Base-by-base conservation (phyloP, 2,329 filamentous ascomycete genomes). In the Mycocentrospora acerina region DNA sequence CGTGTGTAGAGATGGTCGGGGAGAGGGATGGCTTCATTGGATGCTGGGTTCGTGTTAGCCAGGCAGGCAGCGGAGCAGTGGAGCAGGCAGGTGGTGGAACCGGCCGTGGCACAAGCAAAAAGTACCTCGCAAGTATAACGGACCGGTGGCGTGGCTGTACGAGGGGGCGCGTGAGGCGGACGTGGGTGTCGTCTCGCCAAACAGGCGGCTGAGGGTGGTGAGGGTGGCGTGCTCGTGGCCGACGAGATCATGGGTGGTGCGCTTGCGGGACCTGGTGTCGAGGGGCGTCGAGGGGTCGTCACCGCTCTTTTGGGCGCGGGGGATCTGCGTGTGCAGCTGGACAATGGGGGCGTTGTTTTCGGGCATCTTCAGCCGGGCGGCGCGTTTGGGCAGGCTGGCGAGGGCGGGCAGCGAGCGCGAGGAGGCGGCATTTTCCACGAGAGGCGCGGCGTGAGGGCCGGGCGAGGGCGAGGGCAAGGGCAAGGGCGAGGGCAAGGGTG, bases 1-100 rank as follows among this genome's bases (percentile, higher is more conserved):
- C 74, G 69, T 11, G 66, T 73, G 46, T 76, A 76, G 19, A 80
- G 68, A 57, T 80, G 77, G 30, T 74, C 70, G 1, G 73, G 71
- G 7, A 80, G 61, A 24, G 71, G 64, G 4, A 70, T 62, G 11
- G 67, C 58, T 37, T 71, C 69, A 39, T 55, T 53, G 12, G 60
- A 60, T 9, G 59, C 62, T 63, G 45, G 1, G 16, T n/a, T 11
- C 4, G 18, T 40, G 48, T 64, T 33, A 61, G 51, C 29, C 33
- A 6, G 12, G 8, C 17, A 11, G 10, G 14, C 9, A 8, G n/a
- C 4, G 7, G 3, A 22, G 16, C 19, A 24, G 5, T 19, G 16
- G 12, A 11, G 39, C 18, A 31, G 28, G 29, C 25, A 37, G 37
- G n/a, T n/a, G n/a, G n/a, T n/a, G n/a, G n/a, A n/a, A n/a, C n/a